Conservation (phyloP, 2,329 filamentous ascomycete species). For the Fusarium annulatum region DNA sequence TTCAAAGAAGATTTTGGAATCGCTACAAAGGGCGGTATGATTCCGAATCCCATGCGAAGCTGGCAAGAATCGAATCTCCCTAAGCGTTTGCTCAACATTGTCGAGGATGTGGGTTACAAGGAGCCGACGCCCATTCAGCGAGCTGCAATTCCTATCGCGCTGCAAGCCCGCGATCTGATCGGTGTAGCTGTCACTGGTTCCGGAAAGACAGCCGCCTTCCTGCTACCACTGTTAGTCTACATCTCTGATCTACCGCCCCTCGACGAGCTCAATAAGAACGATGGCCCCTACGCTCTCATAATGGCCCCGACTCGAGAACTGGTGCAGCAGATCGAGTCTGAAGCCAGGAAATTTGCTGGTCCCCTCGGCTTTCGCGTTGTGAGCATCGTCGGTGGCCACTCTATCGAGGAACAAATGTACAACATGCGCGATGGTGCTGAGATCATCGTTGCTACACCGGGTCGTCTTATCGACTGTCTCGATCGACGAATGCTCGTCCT, state of each 20-base stretch:
- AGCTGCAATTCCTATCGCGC: conserved; percentile 93
- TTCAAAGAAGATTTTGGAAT: conserved; percentile 99
- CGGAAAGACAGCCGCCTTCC: conserved; percentile 96
- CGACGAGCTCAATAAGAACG: conserved; percentile 87
- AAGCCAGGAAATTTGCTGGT: conserved; percentile 90
- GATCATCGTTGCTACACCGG: conserved; percentile 98
- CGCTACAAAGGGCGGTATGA: conserved; percentile 87
- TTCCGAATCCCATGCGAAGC: conserved; percentile 95
- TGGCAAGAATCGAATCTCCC: conserved; percentile 91
- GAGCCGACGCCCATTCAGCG: conserved; percentile 93
- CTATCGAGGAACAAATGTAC: conserved; percentile 92
- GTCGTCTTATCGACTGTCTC: conserved; percentile 96
- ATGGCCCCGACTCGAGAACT: conserved; percentile 96
- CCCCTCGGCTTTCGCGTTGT: conserved; percentile 95
- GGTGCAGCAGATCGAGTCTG: conserved; percentile 95
- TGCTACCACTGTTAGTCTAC: conserved; percentile 92
- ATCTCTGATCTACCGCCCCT: conserved; percentile 90
- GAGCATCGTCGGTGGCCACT: conserved; percentile 97
- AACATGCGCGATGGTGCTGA: conserved; percentile 92
- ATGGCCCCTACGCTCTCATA: conserved; percentile 97
- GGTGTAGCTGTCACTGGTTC: conserved; percentile 98
- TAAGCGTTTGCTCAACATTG: conserved; percentile 79
- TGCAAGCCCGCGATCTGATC: conserved; percentile 94
- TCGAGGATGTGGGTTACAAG: conserved; percentile 86
- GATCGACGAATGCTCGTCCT: conserved; percentile 91